A percentile compares a stretch with the other conserved stretches of the same genome.
These are phyloP conservation scores for Blastomyces parvus DNA, from an alignment of 2,329 filamentous ascomycete genomes.

Conservation along the genomic window DNA sequence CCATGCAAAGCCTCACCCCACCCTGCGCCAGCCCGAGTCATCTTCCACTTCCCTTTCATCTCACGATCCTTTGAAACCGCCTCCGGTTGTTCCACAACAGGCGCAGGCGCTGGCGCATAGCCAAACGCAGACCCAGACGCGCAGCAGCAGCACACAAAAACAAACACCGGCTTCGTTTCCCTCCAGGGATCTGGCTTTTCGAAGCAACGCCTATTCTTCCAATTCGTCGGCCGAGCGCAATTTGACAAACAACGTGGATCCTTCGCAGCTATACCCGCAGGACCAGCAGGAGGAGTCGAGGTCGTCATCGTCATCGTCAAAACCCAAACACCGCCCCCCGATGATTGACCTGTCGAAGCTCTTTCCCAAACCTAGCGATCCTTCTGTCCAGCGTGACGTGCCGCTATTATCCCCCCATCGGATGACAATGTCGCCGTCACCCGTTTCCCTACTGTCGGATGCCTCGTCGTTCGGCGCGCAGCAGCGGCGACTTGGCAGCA, in stretches of 20 bases:
- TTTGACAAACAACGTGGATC: neutral
- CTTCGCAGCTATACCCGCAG: conserved; percentile 8
- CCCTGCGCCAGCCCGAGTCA: conserved; percentile 33
- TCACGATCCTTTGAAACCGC: conserved; percentile 37
- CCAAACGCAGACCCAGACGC: conserved; percentile 12
- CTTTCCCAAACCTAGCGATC: conserved; percentile 33
- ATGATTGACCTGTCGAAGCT: conserved; percentile 36
- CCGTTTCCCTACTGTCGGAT: conserved; percentile 30
- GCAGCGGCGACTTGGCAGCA: conserved; percentile 16
- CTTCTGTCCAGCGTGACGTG: conserved; percentile 19
- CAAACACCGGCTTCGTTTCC: conserved; percentile 18
- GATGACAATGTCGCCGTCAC: conserved; percentile 33
- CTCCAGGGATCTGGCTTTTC: conserved; percentile 20
- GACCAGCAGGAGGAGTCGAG: conserved; percentile 6
- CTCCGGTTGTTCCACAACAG: conserved; percentile 34
- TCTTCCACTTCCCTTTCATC: conserved; percentile 40
- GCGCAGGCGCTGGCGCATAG: conserved; percentile 25
- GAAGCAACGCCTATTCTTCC: neutral
- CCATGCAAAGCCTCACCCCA: conserved; percentile 28
- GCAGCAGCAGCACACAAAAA: conserved; percentile 16
- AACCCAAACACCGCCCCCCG: conserved; percentile 31
- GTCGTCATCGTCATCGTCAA: conserved; percentile 21
- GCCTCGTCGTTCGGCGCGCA: conserved; percentile 19
- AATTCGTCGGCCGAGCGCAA: neutral
- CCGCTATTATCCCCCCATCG: conserved; percentile 36